phyloP scores from a whole-genome alignment of 2,329 filamentous ascomycete genomes.

The Calonectria pseudoreteaudii region DNA sequence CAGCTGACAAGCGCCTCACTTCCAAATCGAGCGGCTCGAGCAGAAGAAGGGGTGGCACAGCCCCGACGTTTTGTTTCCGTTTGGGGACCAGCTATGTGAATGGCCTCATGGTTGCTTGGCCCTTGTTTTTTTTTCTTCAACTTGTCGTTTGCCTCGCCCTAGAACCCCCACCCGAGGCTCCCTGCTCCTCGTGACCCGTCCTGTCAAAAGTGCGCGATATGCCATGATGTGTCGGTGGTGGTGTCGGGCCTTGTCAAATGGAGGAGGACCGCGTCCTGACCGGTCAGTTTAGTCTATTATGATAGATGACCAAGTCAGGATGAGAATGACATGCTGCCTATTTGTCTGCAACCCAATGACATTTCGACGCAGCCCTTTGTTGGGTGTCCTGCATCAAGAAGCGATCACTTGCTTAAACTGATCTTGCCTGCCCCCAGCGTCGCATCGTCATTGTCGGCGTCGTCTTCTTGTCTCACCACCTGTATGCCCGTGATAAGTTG shows the following conservation, averaged over 20 bases:
- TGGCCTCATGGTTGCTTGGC: conserved; percentile 23
- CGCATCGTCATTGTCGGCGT: neutral
- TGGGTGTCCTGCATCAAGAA: neutral
- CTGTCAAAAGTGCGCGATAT: conserved; percentile 10
- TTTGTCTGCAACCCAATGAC: neutral
- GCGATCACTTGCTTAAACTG: neutral
- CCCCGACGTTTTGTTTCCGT: neutral
- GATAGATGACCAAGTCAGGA: conserved; percentile 42
- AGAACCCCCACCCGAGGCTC: neutral
- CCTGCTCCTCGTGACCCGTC: neutral
- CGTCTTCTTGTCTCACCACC: conserved; percentile 5
- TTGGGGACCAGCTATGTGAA: neutral
- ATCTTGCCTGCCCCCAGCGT: conserved; percentile 18
- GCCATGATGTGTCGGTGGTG: neutral
- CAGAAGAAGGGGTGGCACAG: neutral
- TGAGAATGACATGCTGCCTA: conserved; percentile 13
- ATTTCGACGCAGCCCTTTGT: neutral
- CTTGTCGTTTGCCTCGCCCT: neutral
- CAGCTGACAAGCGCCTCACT: conserved; percentile 10
- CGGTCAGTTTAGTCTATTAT: conserved; percentile 44
- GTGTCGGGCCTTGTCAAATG: conserved; percentile 7
- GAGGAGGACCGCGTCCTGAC: conserved; percentile 29
- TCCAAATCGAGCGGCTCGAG: conserved; percentile 9
- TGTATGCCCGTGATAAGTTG: neutral
- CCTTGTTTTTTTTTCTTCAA: neutral